These are phyloP conservation scores for Solanum commersonii DNA, from an alignment of 257 asterid genomes.

Conservation along the genomic window DNA sequence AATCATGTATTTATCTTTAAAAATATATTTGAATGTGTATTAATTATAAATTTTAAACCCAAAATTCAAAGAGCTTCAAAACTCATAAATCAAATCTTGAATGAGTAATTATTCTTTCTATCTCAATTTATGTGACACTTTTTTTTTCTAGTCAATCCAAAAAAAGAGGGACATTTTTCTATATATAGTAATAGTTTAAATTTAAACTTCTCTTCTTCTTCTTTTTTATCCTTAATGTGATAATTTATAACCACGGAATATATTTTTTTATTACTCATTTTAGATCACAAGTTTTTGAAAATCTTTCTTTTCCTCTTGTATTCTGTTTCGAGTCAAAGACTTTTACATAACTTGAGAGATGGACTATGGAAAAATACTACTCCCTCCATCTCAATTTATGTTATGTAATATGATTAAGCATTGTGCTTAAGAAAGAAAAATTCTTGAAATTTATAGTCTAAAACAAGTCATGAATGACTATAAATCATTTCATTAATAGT, in stretches of 20 bases:
- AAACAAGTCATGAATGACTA: too few species aligned
- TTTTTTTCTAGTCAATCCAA: background rate
- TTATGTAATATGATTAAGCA: background rate
- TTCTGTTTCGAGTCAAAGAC: background rate
- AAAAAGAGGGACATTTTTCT: background rate
- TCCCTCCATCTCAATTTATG: rapidly evolving
- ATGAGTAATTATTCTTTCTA: background rate
- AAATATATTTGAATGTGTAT: background rate
- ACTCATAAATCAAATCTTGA: background rate
- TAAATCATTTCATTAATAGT: too few species aligned
- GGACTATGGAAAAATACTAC: background rate
- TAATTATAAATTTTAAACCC: background rate
- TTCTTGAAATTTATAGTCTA: too few species aligned
- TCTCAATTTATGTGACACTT: background rate
- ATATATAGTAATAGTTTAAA: background rate
- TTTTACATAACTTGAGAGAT: background rate
- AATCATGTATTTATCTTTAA: background rate
- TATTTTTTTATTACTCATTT: background rate
- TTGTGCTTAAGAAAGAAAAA: background rate
- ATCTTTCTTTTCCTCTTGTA: background rate
- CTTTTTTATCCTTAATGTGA: background rate
- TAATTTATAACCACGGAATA: background rate
- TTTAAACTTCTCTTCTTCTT: background rate
- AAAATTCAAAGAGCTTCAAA: background rate
- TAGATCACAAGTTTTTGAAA: background rate